Percentiles rank a stretch among this genome's conserved stretches.
Evolutionary conservation across 192 early-diverging fungal genomes (phyloP).

Genomic region (Entomortierella parvispora): DNA sequence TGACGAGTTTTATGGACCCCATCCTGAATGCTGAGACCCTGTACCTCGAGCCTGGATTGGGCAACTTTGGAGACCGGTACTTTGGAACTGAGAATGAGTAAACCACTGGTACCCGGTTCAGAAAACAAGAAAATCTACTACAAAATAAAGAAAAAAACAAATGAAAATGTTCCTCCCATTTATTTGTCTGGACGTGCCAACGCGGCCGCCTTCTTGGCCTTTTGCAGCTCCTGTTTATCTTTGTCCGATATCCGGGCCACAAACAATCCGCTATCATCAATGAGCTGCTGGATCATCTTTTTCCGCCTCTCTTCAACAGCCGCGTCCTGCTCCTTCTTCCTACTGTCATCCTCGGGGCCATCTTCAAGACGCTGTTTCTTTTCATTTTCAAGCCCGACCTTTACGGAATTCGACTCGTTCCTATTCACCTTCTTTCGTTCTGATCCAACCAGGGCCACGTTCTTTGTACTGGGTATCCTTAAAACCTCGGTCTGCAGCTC

Average conservation of each 20-base stretch:
- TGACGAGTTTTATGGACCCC: slow-evolving; percentile 83
- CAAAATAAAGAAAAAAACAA: no score
- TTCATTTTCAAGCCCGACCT: slow-evolving; percentile 7
- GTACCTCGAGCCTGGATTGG: slow-evolving; percentile 85
- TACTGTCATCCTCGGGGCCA: neutral
- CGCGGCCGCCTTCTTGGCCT: slow-evolving; percentile 36
- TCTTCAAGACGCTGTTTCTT: neutral
- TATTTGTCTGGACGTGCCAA: no score
- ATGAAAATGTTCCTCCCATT: no score
- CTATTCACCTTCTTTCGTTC: no score
- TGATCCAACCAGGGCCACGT: slow-evolving; percentile 77
- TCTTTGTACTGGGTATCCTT: slow-evolving; percentile 86
- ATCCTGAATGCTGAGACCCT: slow-evolving; percentile 70
- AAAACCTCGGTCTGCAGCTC: slow-evolving; percentile 69
- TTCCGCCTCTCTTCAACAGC: neutral
- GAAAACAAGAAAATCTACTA: no score
- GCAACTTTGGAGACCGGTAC: slow-evolving; percentile 85
- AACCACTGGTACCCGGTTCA: no score
- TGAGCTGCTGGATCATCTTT: slow-evolving; percentile 20
- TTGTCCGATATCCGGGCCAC: slow-evolving; percentile 63
- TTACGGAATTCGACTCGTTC: no score
- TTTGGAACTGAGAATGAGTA: slow-evolving; percentile 62
- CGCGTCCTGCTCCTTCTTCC: neutral
- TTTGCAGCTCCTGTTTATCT: slow-evolving; percentile 58
- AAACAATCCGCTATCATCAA: slow-evolving; percentile 45